These are phyloP conservation scores for Ophiostoma tasmaniense DNA, from an alignment of 2,329 filamentous ascomycete species.

Conservation along the genomic window DNA sequence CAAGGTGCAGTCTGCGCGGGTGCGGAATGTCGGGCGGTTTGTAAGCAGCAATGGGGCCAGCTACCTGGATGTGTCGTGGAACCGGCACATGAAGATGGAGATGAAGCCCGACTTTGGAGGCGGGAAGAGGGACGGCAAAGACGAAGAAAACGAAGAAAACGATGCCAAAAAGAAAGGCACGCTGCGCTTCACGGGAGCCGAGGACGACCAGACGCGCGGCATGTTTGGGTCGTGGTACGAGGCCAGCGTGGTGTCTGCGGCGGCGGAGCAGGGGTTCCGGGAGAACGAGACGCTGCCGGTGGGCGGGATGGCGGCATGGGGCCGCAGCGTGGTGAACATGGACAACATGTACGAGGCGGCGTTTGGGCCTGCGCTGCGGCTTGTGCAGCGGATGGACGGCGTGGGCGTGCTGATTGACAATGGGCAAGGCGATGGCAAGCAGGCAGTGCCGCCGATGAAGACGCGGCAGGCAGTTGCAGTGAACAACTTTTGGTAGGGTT, in stretches of 20 bases:
- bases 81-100: conserved; percentile 20
- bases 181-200: conserved; percentile 11
- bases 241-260: conserved; percentile 24
- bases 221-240: conserved; percentile 26
- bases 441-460: conserved; percentile 12
- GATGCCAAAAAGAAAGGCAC: not conserved
- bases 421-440: conserved; percentile 16
- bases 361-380: conserved; percentile 24
- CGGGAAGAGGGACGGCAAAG: not conserved
- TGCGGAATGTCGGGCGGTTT: conserved; percentile 19
- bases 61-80: conserved; percentile 22
- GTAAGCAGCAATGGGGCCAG: conserved; percentile 17
- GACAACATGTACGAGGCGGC: conserved; percentile 21
- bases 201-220: conserved; percentile 18
- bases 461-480: not conserved
- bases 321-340: conserved; percentile 10
- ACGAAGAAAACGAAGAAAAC: not conserved
- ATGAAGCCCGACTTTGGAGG: not conserved
- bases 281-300: conserved; percentile 23
- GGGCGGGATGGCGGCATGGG: conserved; percentile 25
- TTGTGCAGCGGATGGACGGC: conserved; percentile 27
- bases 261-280: conserved; percentile 22
- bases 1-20: conserved; percentile 16
- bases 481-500: conserved; percentile 19
- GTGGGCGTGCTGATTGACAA: conserved; percentile 25